Base-by-base conservation (phyloP, 805 yeast species). In the Teunomyces panamensis region DNA sequence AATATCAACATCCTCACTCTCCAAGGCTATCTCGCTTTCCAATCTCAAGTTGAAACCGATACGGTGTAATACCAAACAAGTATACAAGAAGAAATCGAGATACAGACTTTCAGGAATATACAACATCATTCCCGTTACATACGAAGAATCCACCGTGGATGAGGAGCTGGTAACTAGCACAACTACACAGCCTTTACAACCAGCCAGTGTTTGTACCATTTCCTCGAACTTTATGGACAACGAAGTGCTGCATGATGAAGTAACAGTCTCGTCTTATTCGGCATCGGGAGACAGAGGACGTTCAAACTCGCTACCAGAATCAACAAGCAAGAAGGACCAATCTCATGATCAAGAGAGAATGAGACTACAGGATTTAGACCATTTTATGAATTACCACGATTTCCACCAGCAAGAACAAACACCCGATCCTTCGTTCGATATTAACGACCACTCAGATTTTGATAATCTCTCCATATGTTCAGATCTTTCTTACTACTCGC, bases 1-100 rank as follows among this genome's bases (percentile, higher is more conserved):
- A 9, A 9, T 26, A 24, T 10, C 13, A 9, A 39, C 32, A 27
- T 17, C 43, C 8, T 27, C 24, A 14, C 34, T 24, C 14, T 39
- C 44, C 13, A 36, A 27, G 42, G 39, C 36, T 5, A 20, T 20
- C 32, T 72, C 77, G n/a, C 55, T 71, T 13, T 66, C 74, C 2
- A 63, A 66, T 52, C 58, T 73, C 42, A 58, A 59, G 41, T 57
- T 73, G 43, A 71, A 71, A 53, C 78, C 78, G 4, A 63, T 73
- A n/a, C 52, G 69, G 45, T 70, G 75, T 52, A 49, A 56, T 48
- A 45, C 52, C 54, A 26, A 58, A 30, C 47, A 62, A 26, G 63
- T 71, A 2, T 57, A 64, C 49, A 72, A 70, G 56, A 70, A 70
- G 59, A 73, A 69, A 53, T 68, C 75, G n/a, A 62, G 63, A 32